Evolutionary conservation across 176 grass and related monocot species (phyloP).

Genomic region (Themeda triandra): DNA sequence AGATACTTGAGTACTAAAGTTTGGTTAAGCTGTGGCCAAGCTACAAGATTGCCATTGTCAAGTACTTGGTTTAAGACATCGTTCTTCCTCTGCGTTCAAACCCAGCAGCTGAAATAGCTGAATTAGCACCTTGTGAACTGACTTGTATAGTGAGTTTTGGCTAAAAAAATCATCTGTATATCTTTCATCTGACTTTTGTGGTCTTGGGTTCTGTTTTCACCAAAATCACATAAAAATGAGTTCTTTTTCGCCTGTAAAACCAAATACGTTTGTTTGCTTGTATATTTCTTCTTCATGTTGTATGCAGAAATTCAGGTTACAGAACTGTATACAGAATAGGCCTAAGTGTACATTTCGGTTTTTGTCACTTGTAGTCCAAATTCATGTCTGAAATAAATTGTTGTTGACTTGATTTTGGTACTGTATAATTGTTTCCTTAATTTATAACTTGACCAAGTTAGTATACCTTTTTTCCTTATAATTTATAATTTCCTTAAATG

Average conservation of each 20-base stretch:
- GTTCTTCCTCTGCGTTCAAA: slow-evolving; percentile 70
- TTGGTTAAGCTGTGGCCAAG: slow-evolving; percentile 81
- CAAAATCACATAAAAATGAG: too few species aligned
- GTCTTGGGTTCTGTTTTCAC: slow-evolving; percentile 17
- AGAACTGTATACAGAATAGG: slow-evolving; percentile 4
- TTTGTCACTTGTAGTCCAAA: neutral
- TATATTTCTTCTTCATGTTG: slow-evolving; percentile 20
- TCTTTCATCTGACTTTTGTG: neutral
- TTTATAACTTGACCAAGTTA: neutral
- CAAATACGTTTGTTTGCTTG: neutral
- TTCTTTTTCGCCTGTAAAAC: slow-evolving; percentile 23
- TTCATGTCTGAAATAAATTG: slow-evolving; percentile 9
- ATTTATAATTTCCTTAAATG: neutral
- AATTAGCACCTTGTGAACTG: neutral
- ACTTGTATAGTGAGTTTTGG: slow-evolving; percentile 31
- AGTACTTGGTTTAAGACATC: slow-evolving; percentile 78
- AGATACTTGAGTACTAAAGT: slow-evolving; percentile 66
- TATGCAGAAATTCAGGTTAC: neutral
- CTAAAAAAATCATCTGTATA: slow-evolving; percentile 22
- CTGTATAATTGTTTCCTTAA: neutral
- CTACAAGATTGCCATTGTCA: slow-evolving; percentile 78
- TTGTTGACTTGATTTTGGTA: neutral
- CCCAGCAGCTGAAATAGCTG: neutral
- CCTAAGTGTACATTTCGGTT: neutral
- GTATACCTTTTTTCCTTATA: neutral